A percentile compares a stretch with the other conserved stretches of the same genome.
phyloP scores from a whole-genome alignment of 768 basidiomycete genomes.

The Lentinula sp. region DNA sequence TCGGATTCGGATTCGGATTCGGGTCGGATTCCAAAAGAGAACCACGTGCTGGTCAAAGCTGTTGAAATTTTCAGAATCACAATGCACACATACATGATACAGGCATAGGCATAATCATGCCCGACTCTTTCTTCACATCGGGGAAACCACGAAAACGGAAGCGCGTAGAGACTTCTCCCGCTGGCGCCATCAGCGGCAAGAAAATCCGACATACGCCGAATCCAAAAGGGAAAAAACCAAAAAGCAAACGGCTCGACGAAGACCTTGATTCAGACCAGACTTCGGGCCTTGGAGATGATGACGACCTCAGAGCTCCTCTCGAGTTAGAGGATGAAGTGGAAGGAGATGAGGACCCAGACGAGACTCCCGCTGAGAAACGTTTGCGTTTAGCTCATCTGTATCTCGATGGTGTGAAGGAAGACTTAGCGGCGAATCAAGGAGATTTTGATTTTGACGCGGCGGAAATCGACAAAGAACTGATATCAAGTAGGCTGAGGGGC shows the following conservation, averaged over 20 bases:
- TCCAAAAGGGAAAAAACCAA: conserved; percentile 6
- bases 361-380: conserved; percentile 92
- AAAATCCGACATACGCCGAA: conserved; percentile 17
- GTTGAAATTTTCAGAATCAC: not conserved
- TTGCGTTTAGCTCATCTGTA: conserved; percentile 88
- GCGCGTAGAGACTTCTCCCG: conserved; percentile 30
- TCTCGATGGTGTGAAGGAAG: conserved; percentile 74
- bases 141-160: conserved; percentile 60
- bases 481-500: conserved; percentile 85
- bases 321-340: conserved; percentile 37
- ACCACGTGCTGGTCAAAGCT: not conserved
- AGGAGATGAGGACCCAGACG: conserved; percentile 80
- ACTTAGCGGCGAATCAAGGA: conserved; percentile 56
- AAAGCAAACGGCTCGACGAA: conserved; percentile 35
- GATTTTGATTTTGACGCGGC: conserved; percentile 94
- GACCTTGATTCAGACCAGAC: conserved; percentile 63
- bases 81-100: too few species aligned
- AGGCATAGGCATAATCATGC: conserved; percentile 39
- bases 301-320: conserved; percentile 52
- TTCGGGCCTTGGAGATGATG: conserved; percentile 57
- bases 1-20: not conserved
- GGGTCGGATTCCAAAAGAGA: not conserved
- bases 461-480: conserved; percentile 90
- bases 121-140: conserved; percentile 76
- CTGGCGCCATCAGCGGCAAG: conserved; percentile 21